phyloP scores from a whole-genome alignment of 345 rosid species.

The Eucalyptus erythrocorys region DNA sequence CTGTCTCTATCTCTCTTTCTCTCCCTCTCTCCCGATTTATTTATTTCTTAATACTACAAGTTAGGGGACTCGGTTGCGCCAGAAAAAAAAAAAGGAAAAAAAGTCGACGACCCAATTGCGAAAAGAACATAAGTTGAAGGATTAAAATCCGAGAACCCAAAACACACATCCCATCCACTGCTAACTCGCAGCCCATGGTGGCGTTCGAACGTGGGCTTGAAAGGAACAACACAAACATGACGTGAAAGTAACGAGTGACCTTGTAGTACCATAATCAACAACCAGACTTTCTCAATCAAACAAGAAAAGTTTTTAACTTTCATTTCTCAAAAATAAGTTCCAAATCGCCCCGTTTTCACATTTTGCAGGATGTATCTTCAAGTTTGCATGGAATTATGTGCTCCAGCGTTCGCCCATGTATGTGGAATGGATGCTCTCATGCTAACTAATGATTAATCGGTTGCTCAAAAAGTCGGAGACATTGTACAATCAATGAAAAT shows the following conservation, averaged over 20 bases:
- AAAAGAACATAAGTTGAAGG: neutral
- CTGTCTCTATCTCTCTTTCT: neutral
- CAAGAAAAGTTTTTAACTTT: neutral
- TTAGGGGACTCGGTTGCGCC: neutral
- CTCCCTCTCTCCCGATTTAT: neutral
- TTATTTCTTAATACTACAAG: neutral
- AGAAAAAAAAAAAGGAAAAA: neutral
- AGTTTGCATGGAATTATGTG: neutral
- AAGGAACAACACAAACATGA: neutral
- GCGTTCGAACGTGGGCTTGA: neutral
- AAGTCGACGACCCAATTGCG: neutral
- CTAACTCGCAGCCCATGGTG: neutral
- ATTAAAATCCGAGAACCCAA: neutral
- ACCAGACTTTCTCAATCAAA: neutral
- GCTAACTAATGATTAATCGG: neutral
- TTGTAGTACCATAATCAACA: neutral
- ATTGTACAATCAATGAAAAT: neutral
- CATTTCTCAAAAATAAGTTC: neutral
- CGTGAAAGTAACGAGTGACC: neutral
- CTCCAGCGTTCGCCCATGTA: neutral
- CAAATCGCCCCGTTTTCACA: neutral
- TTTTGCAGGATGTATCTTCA: neutral
- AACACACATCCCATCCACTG: neutral
- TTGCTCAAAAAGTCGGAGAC: neutral
- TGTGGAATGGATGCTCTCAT: neutral